Percentiles rank a stretch among this genome's conserved stretches.
Conservation (phyloP, 352 stramenopile genomes). For the Phytophthora podocarpi region DNA sequence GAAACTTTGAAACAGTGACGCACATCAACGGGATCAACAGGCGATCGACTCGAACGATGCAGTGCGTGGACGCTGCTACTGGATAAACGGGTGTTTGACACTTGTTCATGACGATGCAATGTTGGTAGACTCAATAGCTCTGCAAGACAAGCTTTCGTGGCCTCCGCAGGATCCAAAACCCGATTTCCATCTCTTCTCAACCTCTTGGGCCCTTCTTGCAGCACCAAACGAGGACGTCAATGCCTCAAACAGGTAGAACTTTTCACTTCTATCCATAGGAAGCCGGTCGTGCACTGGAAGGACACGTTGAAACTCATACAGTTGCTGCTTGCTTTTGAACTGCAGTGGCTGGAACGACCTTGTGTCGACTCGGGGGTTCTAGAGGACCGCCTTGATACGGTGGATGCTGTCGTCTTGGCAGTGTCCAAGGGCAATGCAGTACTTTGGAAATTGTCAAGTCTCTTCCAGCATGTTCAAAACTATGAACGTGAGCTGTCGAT, state of each 20-base stretch:
- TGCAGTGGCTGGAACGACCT: conserved; percentile 38
- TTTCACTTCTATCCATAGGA: no score
- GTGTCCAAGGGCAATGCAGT: neutral
- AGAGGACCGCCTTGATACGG: conserved; percentile 19
- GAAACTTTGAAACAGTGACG: conserved; percentile 16
- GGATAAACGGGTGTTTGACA: no score
- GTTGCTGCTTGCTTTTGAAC: no score
- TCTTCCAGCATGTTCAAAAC: conserved; percentile 33
- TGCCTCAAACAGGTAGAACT: conserved; percentile 24
- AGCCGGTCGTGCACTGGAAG: no score
- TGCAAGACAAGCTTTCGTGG: conserved; percentile 23
- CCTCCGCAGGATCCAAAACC: neutral
- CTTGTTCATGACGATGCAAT: neutral
- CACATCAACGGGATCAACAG: no score
- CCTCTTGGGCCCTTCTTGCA: conserved; percentile 30
- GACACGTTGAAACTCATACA: no score
- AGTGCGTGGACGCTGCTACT: no score
- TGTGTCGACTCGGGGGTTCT: conserved; percentile 20
- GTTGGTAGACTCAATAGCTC: conserved; percentile 15
- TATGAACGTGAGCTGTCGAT: conserved; percentile 26
- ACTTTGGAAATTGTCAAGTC: conserved; percentile 19
- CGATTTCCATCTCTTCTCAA: conserved; percentile 26
- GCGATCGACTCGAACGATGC: no score
- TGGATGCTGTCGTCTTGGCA: conserved; percentile 21
- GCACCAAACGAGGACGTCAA: conserved; percentile 24